Percentiles rank a stretch among this genome's conserved stretches.
phyloP scores from a whole-genome alignment of 2,329 filamentous ascomycete genomes.

The Colletotrichum abscissum region DNA sequence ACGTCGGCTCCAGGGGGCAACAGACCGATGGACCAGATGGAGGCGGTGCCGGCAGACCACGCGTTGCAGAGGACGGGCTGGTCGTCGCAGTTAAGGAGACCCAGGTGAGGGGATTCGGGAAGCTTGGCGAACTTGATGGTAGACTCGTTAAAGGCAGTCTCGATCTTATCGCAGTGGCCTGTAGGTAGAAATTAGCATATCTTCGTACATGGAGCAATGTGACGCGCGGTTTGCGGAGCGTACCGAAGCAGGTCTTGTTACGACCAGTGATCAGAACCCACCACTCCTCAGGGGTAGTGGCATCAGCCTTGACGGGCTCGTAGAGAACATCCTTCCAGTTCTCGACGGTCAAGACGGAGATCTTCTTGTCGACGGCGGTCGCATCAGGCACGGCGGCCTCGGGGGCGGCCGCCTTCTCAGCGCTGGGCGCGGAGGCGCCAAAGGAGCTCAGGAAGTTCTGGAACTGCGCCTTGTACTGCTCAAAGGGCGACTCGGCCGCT shows the following conservation, averaged over 20 bases:
- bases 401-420: slow-evolving; percentile 54
- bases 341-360: slow-evolving; percentile 68
- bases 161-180: slow-evolving; percentile 74
- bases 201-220: slow-evolving; percentile 1
- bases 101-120: slow-evolving; percentile 74
- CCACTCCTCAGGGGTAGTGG: slow-evolving; percentile 77
- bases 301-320: slow-evolving; percentile 67
- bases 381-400: slow-evolving; percentile 55
- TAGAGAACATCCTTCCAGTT: slow-evolving; percentile 79
- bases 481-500: slow-evolving; percentile 62
- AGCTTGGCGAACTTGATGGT: slow-evolving; percentile 71
- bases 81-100: slow-evolving; percentile 77
- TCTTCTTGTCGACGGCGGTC: slow-evolving; percentile 53
- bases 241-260: slow-evolving; percentile 82
- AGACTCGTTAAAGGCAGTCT: slow-evolving; percentile 75
- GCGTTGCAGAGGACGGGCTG: slow-evolving; percentile 80
- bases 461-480: slow-evolving; percentile 72
- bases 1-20: slow-evolving; percentile 73
- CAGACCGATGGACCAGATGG: slow-evolving; percentile 75
- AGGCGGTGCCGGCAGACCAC: slow-evolving; percentile 74
- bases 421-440: slow-evolving; percentile 62
- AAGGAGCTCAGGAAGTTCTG: slow-evolving; percentile 73
- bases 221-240: slow-evolving; percentile 39
- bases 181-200: slow-evolving; percentile 35
- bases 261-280: slow-evolving; percentile 79